Conservation (phyloP, 1,284 basidiomycete genomes). For the Rhodotorula sp. region DNA sequence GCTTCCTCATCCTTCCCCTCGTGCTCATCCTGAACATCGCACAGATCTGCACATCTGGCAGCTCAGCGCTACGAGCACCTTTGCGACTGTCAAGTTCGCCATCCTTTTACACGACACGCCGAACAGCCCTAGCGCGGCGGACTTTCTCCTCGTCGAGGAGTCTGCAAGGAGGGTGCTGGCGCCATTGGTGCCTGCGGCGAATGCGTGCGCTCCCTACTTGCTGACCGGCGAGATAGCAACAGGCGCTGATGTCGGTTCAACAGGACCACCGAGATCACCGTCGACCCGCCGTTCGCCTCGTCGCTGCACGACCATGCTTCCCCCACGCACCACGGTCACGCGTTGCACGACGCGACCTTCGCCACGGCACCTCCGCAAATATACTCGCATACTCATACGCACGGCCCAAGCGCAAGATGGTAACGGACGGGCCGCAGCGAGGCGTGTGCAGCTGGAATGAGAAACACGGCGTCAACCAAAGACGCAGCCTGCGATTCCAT, state of each 20-base stretch:
- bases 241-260: not conserved
- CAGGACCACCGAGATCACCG: not conserved
- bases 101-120: not conserved
- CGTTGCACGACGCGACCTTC: not conserved
- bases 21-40: not conserved
- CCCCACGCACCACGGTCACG: not conserved
- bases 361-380: no score
- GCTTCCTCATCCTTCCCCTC: no score
- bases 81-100: slow-evolving; percentile 6
- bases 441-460: no score
- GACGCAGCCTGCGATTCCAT: no score
- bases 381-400: no score
- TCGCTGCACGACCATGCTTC: not conserved
- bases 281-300: not conserved
- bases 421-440: no score
- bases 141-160: slow-evolving; percentile 1
- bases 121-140: not conserved
- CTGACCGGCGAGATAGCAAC: no score
- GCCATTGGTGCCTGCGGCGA: no score
- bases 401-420: no score
- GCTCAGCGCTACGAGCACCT: slow-evolving; percentile 4
- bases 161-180: not conserved
- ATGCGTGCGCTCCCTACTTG: no score
- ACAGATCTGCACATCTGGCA: slow-evolving; percentile 27
- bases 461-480: no score